These are phyloP conservation scores for Metarhizium humberi DNA, from an alignment of 2,329 filamentous ascomycete genomes.

Conservation along the genomic window DNA sequence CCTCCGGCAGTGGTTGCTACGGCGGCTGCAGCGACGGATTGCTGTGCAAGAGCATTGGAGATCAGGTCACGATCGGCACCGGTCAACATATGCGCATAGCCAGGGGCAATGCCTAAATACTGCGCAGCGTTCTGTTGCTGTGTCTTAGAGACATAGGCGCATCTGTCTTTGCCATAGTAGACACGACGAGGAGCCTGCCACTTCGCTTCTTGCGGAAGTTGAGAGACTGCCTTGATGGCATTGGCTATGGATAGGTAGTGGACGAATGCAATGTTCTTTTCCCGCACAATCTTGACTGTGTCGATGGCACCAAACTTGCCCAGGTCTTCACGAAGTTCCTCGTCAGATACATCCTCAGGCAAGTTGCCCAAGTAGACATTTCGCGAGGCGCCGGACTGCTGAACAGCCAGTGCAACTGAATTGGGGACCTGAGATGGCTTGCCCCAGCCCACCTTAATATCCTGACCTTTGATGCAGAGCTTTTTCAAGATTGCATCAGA, in stretches of 20 bases:
- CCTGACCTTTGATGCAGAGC: slow-evolving; percentile 94
- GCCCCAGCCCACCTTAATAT: slow-evolving; percentile 99
- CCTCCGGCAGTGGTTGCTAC: slow-evolving; percentile 94
- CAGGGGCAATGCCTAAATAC: slow-evolving; percentile 92
- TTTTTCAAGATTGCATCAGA: slow-evolving; percentile 99
- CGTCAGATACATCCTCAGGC: slow-evolving; percentile 80
- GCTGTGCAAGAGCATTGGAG: slow-evolving; percentile 90
- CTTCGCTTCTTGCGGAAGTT: slow-evolving; percentile 90
- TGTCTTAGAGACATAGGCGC: slow-evolving; percentile 97
- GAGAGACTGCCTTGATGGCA: slow-evolving; percentile 94
- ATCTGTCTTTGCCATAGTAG: slow-evolving; percentile 97
- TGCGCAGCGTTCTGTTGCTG: slow-evolving; percentile 99
- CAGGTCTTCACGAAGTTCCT: slow-evolving; percentile 87
- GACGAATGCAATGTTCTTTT: slow-evolving; percentile 96
- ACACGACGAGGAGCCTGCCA: slow-evolving; percentile 94
- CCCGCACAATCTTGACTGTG: slow-evolving; percentile 92
- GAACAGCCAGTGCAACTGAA: slow-evolving; percentile 91
- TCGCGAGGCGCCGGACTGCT: slow-evolving; percentile 91
- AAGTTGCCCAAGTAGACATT: slow-evolving; percentile 96
- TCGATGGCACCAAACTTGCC: slow-evolving; percentile 96
- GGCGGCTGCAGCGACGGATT: slow-evolving; percentile 92
- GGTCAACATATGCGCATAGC: slow-evolving; percentile 92
- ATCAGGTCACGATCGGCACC: slow-evolving; percentile 94
- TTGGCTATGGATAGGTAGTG: slow-evolving; percentile 97
- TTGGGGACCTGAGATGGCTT: slow-evolving; percentile 97